Conservation (phyloP, 139 green algal species). For the Chlorella sp. region DNA sequence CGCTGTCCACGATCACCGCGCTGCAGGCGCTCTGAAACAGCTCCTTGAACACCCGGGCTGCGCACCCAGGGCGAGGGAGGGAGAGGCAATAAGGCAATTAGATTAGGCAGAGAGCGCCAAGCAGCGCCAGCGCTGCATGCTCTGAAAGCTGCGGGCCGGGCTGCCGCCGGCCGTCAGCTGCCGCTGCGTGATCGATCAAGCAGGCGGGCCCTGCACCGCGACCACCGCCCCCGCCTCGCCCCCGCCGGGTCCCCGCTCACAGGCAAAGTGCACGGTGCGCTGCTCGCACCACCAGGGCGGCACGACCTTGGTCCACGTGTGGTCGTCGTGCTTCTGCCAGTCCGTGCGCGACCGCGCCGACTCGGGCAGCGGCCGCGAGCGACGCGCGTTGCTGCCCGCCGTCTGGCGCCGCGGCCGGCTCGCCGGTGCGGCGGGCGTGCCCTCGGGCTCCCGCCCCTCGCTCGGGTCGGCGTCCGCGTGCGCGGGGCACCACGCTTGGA, state of each 20-base stretch:
- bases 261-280: conserved; percentile 47
- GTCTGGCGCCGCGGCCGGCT: conserved; percentile 4
- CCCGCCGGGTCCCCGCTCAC: too few species aligned
- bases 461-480: conserved; percentile 17
- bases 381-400: background rate
- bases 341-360: conserved; percentile 33
- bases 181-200: too few species aligned
- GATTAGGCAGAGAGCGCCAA: background rate
- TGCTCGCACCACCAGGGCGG: conserved; percentile 50
- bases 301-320: conserved; percentile 42
- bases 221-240: background rate
- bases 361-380: background rate
- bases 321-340: conserved; percentile 38
- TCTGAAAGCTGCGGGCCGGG: background rate
- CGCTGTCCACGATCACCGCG: conserved; percentile 22
- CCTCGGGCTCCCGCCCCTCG: conserved; percentile 12
- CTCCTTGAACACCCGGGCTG: conserved; percentile 45
- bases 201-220: too few species aligned
- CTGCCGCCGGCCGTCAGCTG: too few species aligned
- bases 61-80: background rate
- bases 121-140: background rate
- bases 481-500: conserved; percentile 32
- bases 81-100: too few species aligned
- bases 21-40: conserved; percentile 23
- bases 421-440: background rate